phyloP scores from a whole-genome alignment of 2,329 filamentous ascomycete species.

The Neonectria hederae region DNA sequence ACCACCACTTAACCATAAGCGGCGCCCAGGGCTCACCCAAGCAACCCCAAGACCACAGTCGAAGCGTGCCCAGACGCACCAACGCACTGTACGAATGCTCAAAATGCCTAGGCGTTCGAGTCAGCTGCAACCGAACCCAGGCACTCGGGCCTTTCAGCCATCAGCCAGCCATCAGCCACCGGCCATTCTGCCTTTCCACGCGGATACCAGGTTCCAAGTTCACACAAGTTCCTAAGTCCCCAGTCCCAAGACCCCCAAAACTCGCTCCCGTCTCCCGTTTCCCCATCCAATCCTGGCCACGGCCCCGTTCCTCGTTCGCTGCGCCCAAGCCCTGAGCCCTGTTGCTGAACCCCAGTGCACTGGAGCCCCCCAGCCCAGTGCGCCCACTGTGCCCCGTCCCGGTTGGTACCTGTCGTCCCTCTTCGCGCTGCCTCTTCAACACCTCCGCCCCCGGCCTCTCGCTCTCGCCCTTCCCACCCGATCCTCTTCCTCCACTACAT shows the following conservation, averaged over 20 bases:
- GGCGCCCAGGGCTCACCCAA: conserved; percentile 22
- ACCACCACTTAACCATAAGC: conserved; percentile 3
- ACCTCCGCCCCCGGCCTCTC: conserved; percentile 36
- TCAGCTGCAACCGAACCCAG: conserved; percentile 42
- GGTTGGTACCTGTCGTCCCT: conserved; percentile 16
- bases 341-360: conserved; percentile 1
- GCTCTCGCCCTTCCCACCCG: conserved; percentile 26
- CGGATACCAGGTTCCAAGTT: not conserved
- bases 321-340: conserved; percentile 8
- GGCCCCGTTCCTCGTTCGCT: conserved; percentile 12
- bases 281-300: not conserved
- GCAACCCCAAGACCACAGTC: no score
- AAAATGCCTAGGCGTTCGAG: conserved; percentile 35
- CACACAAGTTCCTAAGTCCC: not conserved
- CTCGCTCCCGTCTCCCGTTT: not conserved
- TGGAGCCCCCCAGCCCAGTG: conserved; percentile 7
- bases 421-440: conserved; percentile 36
- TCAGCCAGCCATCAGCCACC: not conserved
- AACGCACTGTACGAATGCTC: no score
- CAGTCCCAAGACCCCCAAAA: not conserved
- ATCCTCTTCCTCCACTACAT: conserved; percentile 26
- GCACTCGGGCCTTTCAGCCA: conserved; percentile 38
- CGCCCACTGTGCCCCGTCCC: conserved; percentile 16
- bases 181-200: conserved; percentile 23
- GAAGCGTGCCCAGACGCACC: not conserved